Conservation (phyloP, 2,329 filamentous ascomycete genomes). For the Pestalotiopsis sp. region DNA sequence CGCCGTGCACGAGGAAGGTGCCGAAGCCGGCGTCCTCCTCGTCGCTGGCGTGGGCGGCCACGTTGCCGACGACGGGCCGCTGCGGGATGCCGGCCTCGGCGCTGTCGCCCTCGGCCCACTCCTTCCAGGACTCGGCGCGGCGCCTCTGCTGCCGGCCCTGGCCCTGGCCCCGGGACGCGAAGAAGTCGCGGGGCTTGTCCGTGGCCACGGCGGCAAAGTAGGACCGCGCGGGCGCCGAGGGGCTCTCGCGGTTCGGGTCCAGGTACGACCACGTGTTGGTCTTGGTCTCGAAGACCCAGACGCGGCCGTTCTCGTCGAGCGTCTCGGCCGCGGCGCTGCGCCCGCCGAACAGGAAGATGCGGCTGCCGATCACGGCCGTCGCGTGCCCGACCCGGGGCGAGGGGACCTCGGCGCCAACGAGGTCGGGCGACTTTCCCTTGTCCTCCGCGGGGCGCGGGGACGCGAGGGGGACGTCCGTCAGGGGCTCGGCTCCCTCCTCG, state of each 20-base stretch:
- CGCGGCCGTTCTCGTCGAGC: constrained; percentile 71
- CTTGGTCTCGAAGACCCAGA: constrained; percentile 76
- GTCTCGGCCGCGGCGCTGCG: constrained; percentile 73
- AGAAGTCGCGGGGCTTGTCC: constrained; percentile 57
- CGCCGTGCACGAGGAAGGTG: constrained; percentile 77
- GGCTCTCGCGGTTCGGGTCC: constrained; percentile 52
- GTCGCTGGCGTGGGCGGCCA: constrained; percentile 60
- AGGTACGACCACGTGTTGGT: constrained; percentile 67
- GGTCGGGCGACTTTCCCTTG: constrained; percentile 44
- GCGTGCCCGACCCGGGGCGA: constrained; percentile 74
- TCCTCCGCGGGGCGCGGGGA: constrained; percentile 29
- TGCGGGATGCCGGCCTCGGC: constrained; percentile 61
- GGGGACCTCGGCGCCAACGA: constrained; percentile 52
- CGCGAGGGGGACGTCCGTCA: constrained; percentile 45
- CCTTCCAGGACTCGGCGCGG: constrained; percentile 48
- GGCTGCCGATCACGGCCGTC: constrained; percentile 66
- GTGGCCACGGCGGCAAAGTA: constrained; percentile 67
- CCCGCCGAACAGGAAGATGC: constrained; percentile 82
- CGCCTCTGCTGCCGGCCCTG: constrained; percentile 31
- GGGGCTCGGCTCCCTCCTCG: constrained; percentile 51
- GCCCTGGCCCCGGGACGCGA: background rate
- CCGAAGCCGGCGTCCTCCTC: constrained; percentile 65
- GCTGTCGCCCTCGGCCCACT: constrained; percentile 59
- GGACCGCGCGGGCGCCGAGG: constrained; percentile 66
- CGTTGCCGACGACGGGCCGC: constrained; percentile 58